These are phyloP conservation scores for Neurospora sp. DNA, from an alignment of 495 filamentous ascomycete species.

Conservation along the genomic window DNA sequence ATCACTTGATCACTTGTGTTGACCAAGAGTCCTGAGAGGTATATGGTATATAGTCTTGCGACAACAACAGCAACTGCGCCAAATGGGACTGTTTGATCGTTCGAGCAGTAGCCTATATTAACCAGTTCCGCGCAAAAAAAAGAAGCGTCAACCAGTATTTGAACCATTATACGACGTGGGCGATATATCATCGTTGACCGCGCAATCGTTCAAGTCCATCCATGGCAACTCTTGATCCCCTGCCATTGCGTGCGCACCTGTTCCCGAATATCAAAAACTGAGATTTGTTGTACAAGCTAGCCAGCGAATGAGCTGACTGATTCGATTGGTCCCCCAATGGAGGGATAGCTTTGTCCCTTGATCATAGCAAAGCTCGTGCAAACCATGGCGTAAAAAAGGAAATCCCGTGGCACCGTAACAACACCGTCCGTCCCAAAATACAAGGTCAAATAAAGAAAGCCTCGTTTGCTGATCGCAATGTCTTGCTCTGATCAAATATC, in stretches of 20 bases:
- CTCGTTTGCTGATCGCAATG: constrained; percentile 9
- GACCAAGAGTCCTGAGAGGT: background rate
- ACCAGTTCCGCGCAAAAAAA: background rate
- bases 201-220: background rate
- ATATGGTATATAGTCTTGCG: background rate
- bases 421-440: constrained; percentile 37
- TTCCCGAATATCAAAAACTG: background rate
- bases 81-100: background rate
- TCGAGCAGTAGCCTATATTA: background rate
- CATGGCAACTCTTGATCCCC: background rate
- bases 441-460: constrained; percentile 24
- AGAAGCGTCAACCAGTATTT: background rate
- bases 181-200: background rate
- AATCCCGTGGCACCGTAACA: constrained; percentile 29
- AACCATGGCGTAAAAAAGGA: constrained; percentile 16
- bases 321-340: background rate
- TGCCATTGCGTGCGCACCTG: background rate
- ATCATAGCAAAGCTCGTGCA: constrained; percentile 25
- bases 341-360: constrained; percentile 7
- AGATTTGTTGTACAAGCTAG: background rate
- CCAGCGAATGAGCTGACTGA: background rate
- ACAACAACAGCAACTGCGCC: background rate
- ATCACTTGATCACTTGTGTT: background rate
- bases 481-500: constrained; percentile 14
- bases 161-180: background rate